These are phyloP conservation scores for Wickerhamiella bombiphila DNA, from an alignment of 805 yeast genomes.

Conservation along the genomic window DNA sequence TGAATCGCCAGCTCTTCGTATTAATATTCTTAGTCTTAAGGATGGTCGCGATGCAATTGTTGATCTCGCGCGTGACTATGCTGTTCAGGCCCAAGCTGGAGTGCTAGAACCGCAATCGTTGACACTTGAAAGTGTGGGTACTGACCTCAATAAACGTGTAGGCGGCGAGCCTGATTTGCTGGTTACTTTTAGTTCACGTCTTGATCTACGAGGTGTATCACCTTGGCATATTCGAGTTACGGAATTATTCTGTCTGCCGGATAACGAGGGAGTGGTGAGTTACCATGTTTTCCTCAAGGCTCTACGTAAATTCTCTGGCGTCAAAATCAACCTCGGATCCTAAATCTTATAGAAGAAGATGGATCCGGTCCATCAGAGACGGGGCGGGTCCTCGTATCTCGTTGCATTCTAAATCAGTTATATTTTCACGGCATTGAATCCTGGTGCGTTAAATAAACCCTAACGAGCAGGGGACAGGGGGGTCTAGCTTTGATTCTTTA, in stretches of 20 bases:
- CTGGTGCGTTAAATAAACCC: background rate
- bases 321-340: slow-evolving; percentile 83
- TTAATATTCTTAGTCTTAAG: slow-evolving; percentile 50
- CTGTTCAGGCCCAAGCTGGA: slow-evolving; percentile 50
- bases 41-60: slow-evolving; percentile 89
- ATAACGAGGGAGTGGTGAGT: slow-evolving; percentile 55
- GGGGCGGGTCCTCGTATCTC: background rate
- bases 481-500: slow-evolving; percentile 7
- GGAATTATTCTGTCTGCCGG: slow-evolving; percentile 84
- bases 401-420: background rate
- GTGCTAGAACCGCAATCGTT: slow-evolving; percentile 54
- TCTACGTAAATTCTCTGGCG: slow-evolving; percentile 40
- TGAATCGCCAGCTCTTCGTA: slow-evolving; percentile 30
- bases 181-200: slow-evolving; percentile 66
- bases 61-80: slow-evolving; percentile 72
- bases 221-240: slow-evolving; percentile 94
- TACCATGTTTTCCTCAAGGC: slow-evolving; percentile 61
- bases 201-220: slow-evolving; percentile 88
- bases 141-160: slow-evolving; percentile 40
- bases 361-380: background rate
- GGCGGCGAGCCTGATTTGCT: slow-evolving; percentile 90
- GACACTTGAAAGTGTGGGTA: slow-evolving; percentile 57
- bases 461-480: background rate
- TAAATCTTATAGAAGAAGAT: no score
- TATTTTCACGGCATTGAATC: background rate